A percentile compares a stretch with the other conserved stretches of the same genome.
phyloP scores from a whole-genome alignment of 106 monocot genomes.

The Dendrobium officinale region DNA sequence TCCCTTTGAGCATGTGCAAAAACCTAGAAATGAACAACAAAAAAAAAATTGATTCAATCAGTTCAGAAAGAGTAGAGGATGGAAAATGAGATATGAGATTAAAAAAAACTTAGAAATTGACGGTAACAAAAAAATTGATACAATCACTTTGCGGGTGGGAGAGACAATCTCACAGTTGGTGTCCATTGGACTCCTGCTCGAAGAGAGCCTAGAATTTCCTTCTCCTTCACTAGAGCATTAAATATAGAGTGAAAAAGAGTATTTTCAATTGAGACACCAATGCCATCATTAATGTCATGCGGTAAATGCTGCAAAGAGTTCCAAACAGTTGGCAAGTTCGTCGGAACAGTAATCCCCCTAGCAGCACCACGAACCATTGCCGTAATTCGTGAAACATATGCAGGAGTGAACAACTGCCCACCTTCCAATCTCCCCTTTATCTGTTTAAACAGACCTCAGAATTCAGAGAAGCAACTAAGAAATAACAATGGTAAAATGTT shows the following conservation, averaged over 20 bases:
- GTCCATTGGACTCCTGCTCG: constrained; percentile 97
- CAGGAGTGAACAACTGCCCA: constrained; percentile 91
- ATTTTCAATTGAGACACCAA: constrained; percentile 71
- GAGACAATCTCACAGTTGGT: constrained; percentile 54
- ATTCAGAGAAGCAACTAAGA: background rate
- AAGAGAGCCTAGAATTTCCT: constrained; percentile 69
- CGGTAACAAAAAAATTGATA: background rate
- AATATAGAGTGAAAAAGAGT: constrained; percentile 84
- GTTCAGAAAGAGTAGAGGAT: background rate
- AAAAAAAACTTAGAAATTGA: background rate
- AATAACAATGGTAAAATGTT: background rate
- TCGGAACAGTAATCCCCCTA: constrained; percentile 83
- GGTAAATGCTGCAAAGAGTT: constrained; percentile 70
- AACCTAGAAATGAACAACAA: constrained; percentile 37
- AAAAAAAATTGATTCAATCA: background rate
- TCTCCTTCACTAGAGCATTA: constrained; percentile 71
- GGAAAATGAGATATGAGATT: background rate
- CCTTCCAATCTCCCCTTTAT: constrained; percentile 90
- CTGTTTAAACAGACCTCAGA: constrained; percentile 20
- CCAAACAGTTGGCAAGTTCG: constrained; percentile 73
- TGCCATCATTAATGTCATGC: constrained; percentile 61
- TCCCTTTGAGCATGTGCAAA: constrained; percentile 96
- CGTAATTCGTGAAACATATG: constrained; percentile 74
- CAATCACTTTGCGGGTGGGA: background rate
- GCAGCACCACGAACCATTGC: constrained; percentile 94